Evolutionary conservation across 768 basidiomycete genomes (phyloP).

Genomic region (Mycena venus): DNA sequence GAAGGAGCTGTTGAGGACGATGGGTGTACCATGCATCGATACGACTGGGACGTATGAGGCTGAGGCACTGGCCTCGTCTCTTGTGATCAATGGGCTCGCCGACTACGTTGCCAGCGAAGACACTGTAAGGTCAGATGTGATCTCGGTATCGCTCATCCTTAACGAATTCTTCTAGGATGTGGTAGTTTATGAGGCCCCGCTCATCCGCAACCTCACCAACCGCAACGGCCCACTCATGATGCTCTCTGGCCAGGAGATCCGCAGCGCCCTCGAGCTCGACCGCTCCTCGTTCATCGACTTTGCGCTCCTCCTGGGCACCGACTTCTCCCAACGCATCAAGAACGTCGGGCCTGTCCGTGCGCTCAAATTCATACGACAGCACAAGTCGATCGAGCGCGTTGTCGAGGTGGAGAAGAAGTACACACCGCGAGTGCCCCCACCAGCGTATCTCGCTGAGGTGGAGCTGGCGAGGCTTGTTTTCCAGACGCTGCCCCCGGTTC

Average conservation of each 20-base stretch:
- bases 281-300: constrained; percentile 82
- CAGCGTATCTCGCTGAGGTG: constrained; percentile 76
- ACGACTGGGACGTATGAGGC: constrained; percentile 81
- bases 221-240: constrained; percentile 70
- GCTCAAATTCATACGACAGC: constrained; percentile 77
- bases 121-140: constrained; percentile 75
- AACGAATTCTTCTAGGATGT: constrained; percentile 69
- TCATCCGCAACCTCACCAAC: constrained; percentile 82
- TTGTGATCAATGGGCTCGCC: constrained; percentile 80
- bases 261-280: constrained; percentile 67
- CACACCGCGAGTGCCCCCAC: constrained; percentile 58
- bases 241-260: constrained; percentile 75
- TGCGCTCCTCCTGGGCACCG: constrained; percentile 88
- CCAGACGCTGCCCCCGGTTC: constrained; percentile 73
- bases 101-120: constrained; percentile 95
- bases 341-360: constrained; percentile 85
- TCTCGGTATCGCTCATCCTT: constrained; percentile 2
- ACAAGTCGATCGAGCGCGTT: constrained; percentile 81
- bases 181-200: constrained; percentile 83
- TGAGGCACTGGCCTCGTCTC: constrained; percentile 85
- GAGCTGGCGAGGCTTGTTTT: constrained; percentile 75
- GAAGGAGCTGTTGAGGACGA: constrained; percentile 75
- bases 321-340: constrained; percentile 89
- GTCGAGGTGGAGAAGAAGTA: constrained; percentile 66
- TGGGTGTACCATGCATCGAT: constrained; percentile 88